Base-by-base conservation (phyloP, 139 green algal genomes). In the Yamagishiella unicocca region DNA sequence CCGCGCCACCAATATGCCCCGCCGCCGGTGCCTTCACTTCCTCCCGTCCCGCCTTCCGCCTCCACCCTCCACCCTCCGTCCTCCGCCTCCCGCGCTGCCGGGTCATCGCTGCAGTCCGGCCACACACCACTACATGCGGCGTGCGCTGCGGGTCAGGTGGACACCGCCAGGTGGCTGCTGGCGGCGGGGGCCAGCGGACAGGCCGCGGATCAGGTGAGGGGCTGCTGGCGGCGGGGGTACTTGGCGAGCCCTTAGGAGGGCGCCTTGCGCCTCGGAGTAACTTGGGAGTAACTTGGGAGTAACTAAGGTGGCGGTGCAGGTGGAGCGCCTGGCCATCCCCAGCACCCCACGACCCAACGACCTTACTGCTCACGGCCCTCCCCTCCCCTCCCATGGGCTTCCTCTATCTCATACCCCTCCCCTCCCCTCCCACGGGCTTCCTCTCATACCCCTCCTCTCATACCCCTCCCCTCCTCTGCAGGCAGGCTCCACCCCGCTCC, bases 71-170 rank as follows among this genome's bases (percentile, higher is more conserved):
- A 4, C 7, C 64, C n/a, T 19, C n/a, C n/a, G n/a, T n/a, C n/a
- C n/a, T n/a, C n/a, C n/a, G n/a, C n/a, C n/a, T n/a, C n/a, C n/a
- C n/a, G n/a, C n/a, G n/a, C n/a, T n/a, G n/a, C n/a, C n/a, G n/a
- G n/a, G n/a, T n/a, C n/a, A n/a, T n/a, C n/a, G n/a, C n/a, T n/a
- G n/a, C 64, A 72, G 64, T 29, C 6, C 64, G 64, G 64, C 27
- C 64, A n/a, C n/a, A 72, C 64, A 8, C n/a, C 64, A n/a, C 64
- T 72, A n/a, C 64, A 72, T n/a, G n/a, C 42, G 29, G 64, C 64
- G 6, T 72, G 64, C 64, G n/a, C 8, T 42, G 64, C 64, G 64
- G 64, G 64, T 22, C 64, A 72, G 5, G 6, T 43, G 8, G 64
- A 72, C n/a, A 17, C 42, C 4, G 64, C 42, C 29, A 29, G 64